Base-by-base conservation (phyloP, 352 stramenopile species). In the Pythium pectinolyticum region DNA sequence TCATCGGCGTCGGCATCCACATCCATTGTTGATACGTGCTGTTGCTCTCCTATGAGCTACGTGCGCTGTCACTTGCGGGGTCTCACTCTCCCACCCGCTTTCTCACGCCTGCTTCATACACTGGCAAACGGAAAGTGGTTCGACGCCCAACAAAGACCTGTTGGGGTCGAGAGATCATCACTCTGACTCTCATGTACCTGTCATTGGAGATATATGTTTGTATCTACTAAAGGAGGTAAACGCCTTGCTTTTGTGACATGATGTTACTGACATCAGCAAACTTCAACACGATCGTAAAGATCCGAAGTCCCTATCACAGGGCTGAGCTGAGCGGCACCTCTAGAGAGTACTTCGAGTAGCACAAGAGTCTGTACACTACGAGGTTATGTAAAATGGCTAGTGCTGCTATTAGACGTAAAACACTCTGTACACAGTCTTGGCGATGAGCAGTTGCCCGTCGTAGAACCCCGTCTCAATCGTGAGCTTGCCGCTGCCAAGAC, bases 401-500 rank as follows among this genome's bases (percentile, higher is more conserved):
- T 20, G 31, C n/a, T 32, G 34, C 27, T 58, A 49, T 75, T 80
- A 95, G 57, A 94, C 87, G 75, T 98, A 97, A 73, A 89, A 97
- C 77, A 98, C 93, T 83, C 92, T 88, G 63, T 97, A 96, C 62
- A 96, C 80, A 28, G 88, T 97, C 80, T 96, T 97, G 64, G 85
- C 86, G 63, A 97, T 94, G 27, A 90, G 69, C 31, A 74, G 66
- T 46, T 95, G 74, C 31, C 84, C 94, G 69, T 98, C 93, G 72
- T 97, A 98, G 69, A 99, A 98, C n/a, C 77, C 88, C 9, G 94
- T 98, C 65, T 98, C 95, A 47, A 98, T 98, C 39, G 87, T 96
- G 35, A 98, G 78, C 52, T 98, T 94, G 14, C 93, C 95, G 41
- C 82, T 96, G 27, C 31, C 40, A 47, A 24, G 6, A 34, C 12